Conservation (phyloP, 148 eudicot species). For the Amaranthus hypochondriacus region DNA sequence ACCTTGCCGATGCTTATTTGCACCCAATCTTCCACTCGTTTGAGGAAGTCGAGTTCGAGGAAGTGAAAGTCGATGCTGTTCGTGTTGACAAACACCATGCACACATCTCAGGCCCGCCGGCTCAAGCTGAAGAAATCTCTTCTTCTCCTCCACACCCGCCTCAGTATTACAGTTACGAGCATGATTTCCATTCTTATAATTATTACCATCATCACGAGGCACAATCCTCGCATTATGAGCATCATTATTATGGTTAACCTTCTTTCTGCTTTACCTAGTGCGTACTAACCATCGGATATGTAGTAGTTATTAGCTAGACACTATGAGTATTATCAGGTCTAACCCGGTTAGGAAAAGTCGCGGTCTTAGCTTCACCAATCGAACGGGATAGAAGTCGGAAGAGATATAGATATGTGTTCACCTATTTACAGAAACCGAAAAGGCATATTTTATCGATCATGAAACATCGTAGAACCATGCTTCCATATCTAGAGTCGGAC, state of each 20-base stretch:
- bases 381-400: too few relatives aligned
- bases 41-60: conserved; percentile 67
- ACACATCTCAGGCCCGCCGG: conserved; percentile 32
- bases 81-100: conserved; percentile 46
- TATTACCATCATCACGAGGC: conserved; percentile 41
- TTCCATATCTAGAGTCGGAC: too few relatives aligned
- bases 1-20: conserved; percentile 72
- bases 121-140: conserved; percentile 29
- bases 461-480: too few relatives aligned
- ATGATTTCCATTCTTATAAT: conserved; percentile 34
- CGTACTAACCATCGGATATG: neutral
- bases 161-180: conserved; percentile 26
- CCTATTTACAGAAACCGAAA: too few relatives aligned
- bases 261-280: neutral
- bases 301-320: neutral
- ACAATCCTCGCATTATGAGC: conserved; percentile 25
- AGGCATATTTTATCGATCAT: too few relatives aligned
- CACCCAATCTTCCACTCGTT: conserved; percentile 87
- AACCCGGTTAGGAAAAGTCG: too few relatives aligned
- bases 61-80: conserved; percentile 48
- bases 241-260: conserved; percentile 30
- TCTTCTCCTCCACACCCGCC: conserved; percentile 21
- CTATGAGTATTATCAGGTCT: too few relatives aligned
- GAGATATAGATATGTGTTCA: too few relatives aligned
- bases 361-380: too few relatives aligned